These are phyloP conservation scores for Cryphonectria carpinicola DNA, from an alignment of 2,329 filamentous ascomycete genomes.

Conservation along the genomic window DNA sequence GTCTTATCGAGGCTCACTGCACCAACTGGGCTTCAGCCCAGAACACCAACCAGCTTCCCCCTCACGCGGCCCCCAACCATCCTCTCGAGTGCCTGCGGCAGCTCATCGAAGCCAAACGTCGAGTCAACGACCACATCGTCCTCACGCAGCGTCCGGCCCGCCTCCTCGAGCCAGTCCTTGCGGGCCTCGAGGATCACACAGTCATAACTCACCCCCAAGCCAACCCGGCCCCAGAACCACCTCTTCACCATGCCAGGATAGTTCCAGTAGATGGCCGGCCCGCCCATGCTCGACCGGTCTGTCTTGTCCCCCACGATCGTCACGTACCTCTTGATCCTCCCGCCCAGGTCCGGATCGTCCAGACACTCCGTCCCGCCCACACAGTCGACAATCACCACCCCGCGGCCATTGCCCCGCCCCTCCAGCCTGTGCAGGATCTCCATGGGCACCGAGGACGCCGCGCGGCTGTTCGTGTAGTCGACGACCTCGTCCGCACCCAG, in stretches of 20 bases:
- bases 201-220: constrained; percentile 6
- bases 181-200: constrained; percentile 15
- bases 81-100: constrained; percentile 14
- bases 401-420: background rate
- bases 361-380: constrained; percentile 17
- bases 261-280: constrained; percentile 13
- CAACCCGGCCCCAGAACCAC: constrained; percentile 3
- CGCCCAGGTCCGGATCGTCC: constrained; percentile 2
- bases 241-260: constrained; percentile 9
- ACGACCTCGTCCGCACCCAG: constrained; percentile 14
- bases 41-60: constrained; percentile 2
- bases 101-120: constrained; percentile 12
- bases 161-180: constrained; percentile 17
- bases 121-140: constrained; percentile 11
- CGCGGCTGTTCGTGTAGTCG: constrained; percentile 2
- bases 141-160: background rate
- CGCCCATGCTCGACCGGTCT: constrained; percentile 13
- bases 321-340: constrained; percentile 10
- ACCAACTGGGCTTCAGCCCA: background rate
- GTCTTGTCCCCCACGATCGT: constrained; percentile 19
- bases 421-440: constrained; percentile 6
- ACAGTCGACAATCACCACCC: constrained; percentile 15
- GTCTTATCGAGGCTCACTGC: background rate
- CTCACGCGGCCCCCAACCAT: constrained; percentile 13
- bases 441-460: background rate